Evolutionary conservation across 2,329 filamentous ascomycete species (phyloP).

Genomic region (Penicillium verrucosum): DNA sequence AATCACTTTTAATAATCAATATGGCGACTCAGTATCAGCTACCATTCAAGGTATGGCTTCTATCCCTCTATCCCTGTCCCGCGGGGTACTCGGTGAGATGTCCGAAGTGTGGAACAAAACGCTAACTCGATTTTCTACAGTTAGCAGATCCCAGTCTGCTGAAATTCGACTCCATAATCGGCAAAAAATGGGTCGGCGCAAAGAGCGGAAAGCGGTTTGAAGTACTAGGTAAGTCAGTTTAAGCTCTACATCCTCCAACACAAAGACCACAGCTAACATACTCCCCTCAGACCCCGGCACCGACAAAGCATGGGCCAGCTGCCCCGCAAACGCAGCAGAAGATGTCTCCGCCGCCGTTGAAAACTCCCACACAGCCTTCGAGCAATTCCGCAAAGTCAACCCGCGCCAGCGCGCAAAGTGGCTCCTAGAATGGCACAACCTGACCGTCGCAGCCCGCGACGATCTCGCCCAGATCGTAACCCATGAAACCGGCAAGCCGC

Average conservation of each 20-base stretch:
- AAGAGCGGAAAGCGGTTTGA: constrained; percentile 50
- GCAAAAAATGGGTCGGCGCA: constrained; percentile 48
- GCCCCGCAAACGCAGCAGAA: constrained; percentile 50
- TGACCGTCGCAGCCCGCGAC: constrained; percentile 61
- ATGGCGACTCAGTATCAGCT: constrained; percentile 38
- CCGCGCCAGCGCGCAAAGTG: constrained; percentile 61
- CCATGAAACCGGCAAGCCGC: constrained; percentile 59
- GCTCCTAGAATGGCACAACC: constrained; percentile 62
- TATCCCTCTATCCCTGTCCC: background rate
- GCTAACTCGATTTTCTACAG: constrained; percentile 31
- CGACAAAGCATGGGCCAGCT: constrained; percentile 50
- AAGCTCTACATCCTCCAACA: background rate
- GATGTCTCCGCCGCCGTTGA: constrained; percentile 62
- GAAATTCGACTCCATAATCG: constrained; percentile 50
- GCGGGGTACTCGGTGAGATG: constrained; percentile 17
- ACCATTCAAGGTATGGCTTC: constrained; percentile 36
- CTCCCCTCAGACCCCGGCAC: constrained; percentile 48
- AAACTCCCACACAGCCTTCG: constrained; percentile 59
- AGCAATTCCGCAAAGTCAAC: constrained; percentile 57
- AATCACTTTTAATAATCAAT: background rate
- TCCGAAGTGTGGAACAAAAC: constrained; percentile 7
- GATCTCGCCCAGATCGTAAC: constrained; percentile 63
- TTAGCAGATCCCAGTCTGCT: constrained; percentile 50
- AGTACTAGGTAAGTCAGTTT: constrained; percentile 40
- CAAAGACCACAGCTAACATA: background rate